phyloP scores from a whole-genome alignment of 2,329 filamentous ascomycete species.

The Albifimbria verrucaria region DNA sequence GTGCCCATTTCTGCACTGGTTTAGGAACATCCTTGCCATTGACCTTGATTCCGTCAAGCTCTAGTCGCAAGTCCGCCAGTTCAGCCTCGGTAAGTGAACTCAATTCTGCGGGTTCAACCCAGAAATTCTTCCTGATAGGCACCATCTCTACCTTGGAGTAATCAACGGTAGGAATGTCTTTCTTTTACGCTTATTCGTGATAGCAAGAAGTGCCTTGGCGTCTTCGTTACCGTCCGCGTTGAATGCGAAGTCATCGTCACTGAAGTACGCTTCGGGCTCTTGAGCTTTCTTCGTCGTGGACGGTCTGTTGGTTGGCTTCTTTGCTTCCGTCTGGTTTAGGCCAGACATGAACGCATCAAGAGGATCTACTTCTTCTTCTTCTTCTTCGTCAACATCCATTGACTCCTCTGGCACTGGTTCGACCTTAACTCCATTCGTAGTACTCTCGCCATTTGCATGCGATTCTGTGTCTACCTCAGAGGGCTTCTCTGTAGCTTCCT shows the following conservation, averaged over 20 bases:
- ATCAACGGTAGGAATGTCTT: slow-evolving; percentile 85
- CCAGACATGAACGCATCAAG: slow-evolving; percentile 96
- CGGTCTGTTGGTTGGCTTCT: slow-evolving; percentile 25
- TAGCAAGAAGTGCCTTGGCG: slow-evolving; percentile 46
- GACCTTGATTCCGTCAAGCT: slow-evolving; percentile 94
- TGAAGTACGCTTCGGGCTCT: slow-evolving; percentile 82
- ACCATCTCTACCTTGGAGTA: slow-evolving; percentile 84
- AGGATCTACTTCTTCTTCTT: slow-evolving; percentile 75
- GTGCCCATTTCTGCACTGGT: slow-evolving; percentile 94
- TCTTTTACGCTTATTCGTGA: slow-evolving; percentile 77
- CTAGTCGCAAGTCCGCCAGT: slow-evolving; percentile 73
- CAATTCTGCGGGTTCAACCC: slow-evolving; percentile 84
- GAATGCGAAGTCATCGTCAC: slow-evolving; percentile 71
- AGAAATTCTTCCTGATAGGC: slow-evolving; percentile 90
- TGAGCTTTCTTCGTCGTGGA: slow-evolving; percentile 51
- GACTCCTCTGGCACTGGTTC: slow-evolving; percentile 29
- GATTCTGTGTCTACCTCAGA: slow-evolving; percentile 29
- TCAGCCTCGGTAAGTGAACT: slow-evolving; percentile 81
- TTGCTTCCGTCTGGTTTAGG: slow-evolving; percentile 53
- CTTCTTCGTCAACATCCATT: slow-evolving; percentile 55
- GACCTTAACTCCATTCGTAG: slow-evolving; percentile 9
- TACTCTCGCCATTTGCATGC: slow-evolving; percentile 24
- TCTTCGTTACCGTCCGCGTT: slow-evolving; percentile 46
- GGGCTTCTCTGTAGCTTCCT: slow-evolving; percentile 17
- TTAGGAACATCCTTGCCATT: slow-evolving; percentile 84